A percentile compares a stretch with the other conserved stretches of the same genome.
These are phyloP conservation scores for Dictyostelium intermedium DNA, from an alignment of 78 protist species.

Conservation along the genomic window DNA sequence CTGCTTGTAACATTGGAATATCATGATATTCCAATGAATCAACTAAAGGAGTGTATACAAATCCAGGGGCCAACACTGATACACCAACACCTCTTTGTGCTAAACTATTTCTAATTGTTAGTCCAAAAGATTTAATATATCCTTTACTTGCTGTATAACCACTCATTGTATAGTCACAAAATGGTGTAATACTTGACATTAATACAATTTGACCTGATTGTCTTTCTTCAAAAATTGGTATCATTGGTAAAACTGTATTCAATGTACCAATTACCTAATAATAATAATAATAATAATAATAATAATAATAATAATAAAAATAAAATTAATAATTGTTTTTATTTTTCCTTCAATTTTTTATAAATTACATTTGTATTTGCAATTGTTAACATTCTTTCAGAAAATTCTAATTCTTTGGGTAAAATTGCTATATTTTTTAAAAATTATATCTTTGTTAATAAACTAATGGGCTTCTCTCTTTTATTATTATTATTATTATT, in stretches of 20 bases:
- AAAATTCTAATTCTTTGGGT: neutral
- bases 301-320: too few species aligned
- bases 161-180: neutral
- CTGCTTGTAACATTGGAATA: neutral
- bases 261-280: neutral
- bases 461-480: too few species aligned
- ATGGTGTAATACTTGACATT: neutral
- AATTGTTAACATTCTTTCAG: neutral
- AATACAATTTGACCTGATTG: neutral
- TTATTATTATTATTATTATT: too few species aligned
- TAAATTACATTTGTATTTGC: neutral
- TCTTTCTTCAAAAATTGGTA: neutral
- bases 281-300: neutral
- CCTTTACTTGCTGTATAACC: neutral
- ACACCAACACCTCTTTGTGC: constrained; percentile 11
- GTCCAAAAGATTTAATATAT: neutral
- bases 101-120: neutral
- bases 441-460: too few species aligned
- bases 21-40: neutral
- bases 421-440: neutral
- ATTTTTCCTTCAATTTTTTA: neutral
- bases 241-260: constrained; percentile 25
- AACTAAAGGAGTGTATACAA: neutral
- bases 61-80: neutral
- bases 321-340: neutral